These are phyloP conservation scores for Colletotrichum sublineola DNA, from an alignment of 2,329 filamentous ascomycete species.

Conservation along the genomic window DNA sequence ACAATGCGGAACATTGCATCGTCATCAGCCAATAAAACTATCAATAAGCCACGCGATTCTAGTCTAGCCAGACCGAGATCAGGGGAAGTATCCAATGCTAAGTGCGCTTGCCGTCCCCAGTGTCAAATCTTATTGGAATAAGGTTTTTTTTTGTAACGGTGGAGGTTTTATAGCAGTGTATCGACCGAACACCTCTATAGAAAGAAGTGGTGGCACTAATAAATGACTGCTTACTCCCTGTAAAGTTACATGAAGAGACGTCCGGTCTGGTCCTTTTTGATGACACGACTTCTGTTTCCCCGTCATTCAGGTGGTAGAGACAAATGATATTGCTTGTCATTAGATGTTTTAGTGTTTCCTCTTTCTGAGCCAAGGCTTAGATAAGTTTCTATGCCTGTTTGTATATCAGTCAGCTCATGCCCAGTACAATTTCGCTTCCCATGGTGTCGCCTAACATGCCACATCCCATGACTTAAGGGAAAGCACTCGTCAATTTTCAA, in stretches of 20 bases:
- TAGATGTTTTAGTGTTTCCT: constrained; percentile 12
- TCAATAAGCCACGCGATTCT: background rate
- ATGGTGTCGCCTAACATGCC: background rate
- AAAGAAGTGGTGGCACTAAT: constrained; percentile 10
- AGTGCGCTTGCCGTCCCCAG: constrained; percentile 10
- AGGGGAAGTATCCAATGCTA: background rate
- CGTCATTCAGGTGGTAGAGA: constrained; percentile 12
- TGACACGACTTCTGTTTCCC: background rate
- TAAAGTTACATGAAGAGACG: constrained; percentile 16
- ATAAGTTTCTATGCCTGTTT: constrained; percentile 4
- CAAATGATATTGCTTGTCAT: constrained; percentile 1
- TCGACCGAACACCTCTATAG: constrained; percentile 21
- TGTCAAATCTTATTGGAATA: constrained; percentile 20
- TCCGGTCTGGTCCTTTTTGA: background rate
- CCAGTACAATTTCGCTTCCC: constrained; percentile 1
- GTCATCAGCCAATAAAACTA: constrained; percentile 11
- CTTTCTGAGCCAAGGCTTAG: constrained; percentile 12
- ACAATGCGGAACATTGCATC: background rate
- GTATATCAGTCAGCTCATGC: constrained; percentile 24
- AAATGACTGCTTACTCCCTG: constrained; percentile 23
- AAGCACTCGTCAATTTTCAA: background rate
- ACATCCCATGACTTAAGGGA: background rate
- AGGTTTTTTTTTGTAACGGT: constrained; percentile 32
- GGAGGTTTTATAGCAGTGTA: constrained; percentile 31
- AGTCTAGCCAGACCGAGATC: background rate